Base-by-base conservation (phyloP, 768 basidiomycete species). In the Tylopilus rubrobrunneus region DNA sequence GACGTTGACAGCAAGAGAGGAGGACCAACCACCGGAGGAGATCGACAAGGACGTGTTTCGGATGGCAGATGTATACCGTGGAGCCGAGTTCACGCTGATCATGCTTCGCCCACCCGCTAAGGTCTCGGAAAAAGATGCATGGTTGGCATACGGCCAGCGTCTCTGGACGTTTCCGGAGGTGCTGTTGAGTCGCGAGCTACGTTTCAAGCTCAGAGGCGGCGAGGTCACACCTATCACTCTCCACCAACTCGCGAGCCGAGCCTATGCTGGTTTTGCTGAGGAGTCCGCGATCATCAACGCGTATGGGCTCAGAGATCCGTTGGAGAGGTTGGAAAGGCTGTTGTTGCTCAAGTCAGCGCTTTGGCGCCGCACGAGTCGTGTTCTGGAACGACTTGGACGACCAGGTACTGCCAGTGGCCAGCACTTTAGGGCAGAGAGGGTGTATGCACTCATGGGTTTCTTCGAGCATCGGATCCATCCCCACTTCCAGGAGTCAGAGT, bases 371-470 rank as follows among this genome's bases (percentile, higher is more conserved):
- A 61, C 15, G 34, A 64, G 59, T 17, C 9, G 40, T 1, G 17
- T 5, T 7, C 15, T 51, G 1, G 21, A 50, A 23, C 27, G 2
- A 12, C 42, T 54, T 15, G 34, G 7, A 29, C 15, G 7, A 6
- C 40, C 25, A 31, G 40, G n/a, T 2, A n/a, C 47, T 29, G 19
- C 19, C 19, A 19, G 19, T 19, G 1, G 33, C 25, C 14, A 25
- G 5, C 8, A 23, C 45, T 59, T 54, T 45, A 45, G 39, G 40
- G 56, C 60, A 39, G 66, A 65, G 25, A 67, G 52, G 25, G 64
- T 68, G 31, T 67, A 64, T 9, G 56, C 64, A 10, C 56, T 69
- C 1, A 64, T 64, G 67, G 58, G 59, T 4, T 65, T 69, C 42
- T 66, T 69, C 21, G 53, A 58, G 31, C 64, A 65, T 46, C 67